Evolutionary conservation across 306 rosid species (phyloP), one percentile per base, ranked within the genome.

Genomic region (Quercus mongolica): DNA sequence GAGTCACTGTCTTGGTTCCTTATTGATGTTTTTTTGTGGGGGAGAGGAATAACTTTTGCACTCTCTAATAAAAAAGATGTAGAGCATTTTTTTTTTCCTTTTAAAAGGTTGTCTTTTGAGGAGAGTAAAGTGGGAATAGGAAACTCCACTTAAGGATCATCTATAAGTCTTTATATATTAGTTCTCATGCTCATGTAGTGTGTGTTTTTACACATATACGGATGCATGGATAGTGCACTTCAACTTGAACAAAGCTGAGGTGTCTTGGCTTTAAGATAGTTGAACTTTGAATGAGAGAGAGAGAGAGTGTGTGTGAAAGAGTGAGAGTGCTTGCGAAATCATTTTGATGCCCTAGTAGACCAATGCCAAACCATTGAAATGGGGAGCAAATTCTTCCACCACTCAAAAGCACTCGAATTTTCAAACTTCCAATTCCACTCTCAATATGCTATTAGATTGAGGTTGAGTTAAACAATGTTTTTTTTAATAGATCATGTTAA

Each of bases 31-130:
- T 76, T 88, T 74, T 89, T 91, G 97, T 91, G 90, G 89, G 92
- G 94, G 84, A 86, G 90, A 89, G 92, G 98, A 92, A 91, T 91
- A 90, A 83, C 94, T 92, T 92, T 86, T 87, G 86, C 92, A 75
- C 79, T 85, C 85, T 75, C 46, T 38, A 89, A 11, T 49, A 49
- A 49, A 83, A 92, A 88, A 92, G 91, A 91, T 38, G 46, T 81
- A 51, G 69, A 67, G 56, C 23, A 28, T 74, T 91, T 38, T 38
- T 38, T 38, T 38, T 38, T 82, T 49, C 59, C 69, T 74, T 68
- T 85, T 80, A 81, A 89, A 91, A 91, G 84, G 80, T 83, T 67
- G 79, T 73, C 85, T 91, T 89, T 91, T 80, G 81, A 79, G 86
- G 62, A 79, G 54, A 56, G 80, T 84, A 90, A 56, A 83, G 82